phyloP scores from a whole-genome alignment of 1,139 yeast genomes.

The Protomyces inouyei region DNA sequence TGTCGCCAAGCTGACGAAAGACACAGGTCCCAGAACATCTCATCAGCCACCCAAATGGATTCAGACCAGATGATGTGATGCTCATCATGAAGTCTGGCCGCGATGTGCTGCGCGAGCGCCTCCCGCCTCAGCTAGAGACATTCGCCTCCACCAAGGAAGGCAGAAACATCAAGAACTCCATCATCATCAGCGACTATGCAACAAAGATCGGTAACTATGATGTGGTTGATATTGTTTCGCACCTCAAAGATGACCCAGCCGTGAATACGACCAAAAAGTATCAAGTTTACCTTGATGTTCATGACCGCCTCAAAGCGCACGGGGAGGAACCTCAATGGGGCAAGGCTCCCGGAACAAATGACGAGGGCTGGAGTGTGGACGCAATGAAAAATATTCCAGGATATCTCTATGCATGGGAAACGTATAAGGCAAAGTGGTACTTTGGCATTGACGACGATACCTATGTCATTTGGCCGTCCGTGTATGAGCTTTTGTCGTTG shows the following conservation, averaged over 20 bases:
- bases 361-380: conserved; percentile 41
- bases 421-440: conserved; percentile 40
- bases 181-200: conserved; percentile 5
- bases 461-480: conserved; percentile 38
- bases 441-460: conserved; percentile 43
- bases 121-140: conserved; percentile 17
- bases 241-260: background rate
- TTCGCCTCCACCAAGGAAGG: conserved; percentile 10
- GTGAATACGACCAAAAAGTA: background rate
- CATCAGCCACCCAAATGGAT: background rate
- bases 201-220: background rate
- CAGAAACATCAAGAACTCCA: conserved; percentile 6
- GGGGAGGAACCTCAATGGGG: background rate
- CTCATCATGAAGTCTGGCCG: conserved; percentile 17
- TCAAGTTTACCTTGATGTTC: background rate
- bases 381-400: conserved; percentile 43
- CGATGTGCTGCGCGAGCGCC: conserved; percentile 4
- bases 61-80: conserved; percentile 1
- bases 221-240: conserved; percentile 3
- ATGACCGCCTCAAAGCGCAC: background rate
- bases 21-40: background rate
- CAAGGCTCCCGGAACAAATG: conserved; percentile 14
- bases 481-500: conserved; percentile 35
- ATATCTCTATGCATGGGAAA: conserved; percentile 39
- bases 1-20: background rate